phyloP scores from a whole-genome alignment of 2,329 filamentous ascomycete species.

The Chaetothyriales sp. region DNA sequence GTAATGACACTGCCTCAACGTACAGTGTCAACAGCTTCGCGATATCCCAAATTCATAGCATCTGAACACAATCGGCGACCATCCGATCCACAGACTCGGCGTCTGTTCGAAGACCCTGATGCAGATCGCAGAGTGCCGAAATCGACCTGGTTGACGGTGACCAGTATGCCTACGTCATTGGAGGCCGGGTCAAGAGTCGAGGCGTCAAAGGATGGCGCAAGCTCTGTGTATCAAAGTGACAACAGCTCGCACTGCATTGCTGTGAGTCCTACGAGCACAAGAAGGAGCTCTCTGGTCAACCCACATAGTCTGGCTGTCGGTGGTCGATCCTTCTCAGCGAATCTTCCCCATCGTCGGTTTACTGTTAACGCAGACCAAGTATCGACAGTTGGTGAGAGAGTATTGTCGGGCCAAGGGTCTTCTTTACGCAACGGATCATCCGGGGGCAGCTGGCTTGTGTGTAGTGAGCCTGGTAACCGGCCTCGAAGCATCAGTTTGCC shows the following conservation, averaged over 20 bases:
- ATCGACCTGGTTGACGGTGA: constrained; percentile 4
- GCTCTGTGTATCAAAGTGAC: constrained; percentile 15
- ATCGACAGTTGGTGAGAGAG: not conserved
- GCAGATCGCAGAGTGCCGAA: not conserved
- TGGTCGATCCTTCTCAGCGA: constrained; percentile 9
- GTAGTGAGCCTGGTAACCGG: not conserved
- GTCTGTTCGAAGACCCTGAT: constrained; percentile 10
- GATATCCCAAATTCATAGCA: constrained; percentile 2
- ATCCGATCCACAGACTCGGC: constrained; percentile 14
- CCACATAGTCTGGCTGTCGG: constrained; percentile 16
- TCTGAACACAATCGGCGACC: constrained; percentile 13
- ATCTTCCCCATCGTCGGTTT: not conserved
- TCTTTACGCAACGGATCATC: not conserved
- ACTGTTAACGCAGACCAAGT: not conserved
- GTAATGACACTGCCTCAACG: not conserved
- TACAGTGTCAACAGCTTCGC: not conserved
- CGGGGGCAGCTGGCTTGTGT: not conserved
- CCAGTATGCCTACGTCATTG: not conserved
- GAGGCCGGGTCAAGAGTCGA: not conserved
- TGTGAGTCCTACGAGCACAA: not conserved
- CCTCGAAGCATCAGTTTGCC: constrained; percentile 11
- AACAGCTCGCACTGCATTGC: constrained; percentile 1
- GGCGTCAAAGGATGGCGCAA: constrained; percentile 6
- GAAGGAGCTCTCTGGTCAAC: constrained; percentile 4
- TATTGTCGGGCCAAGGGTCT: not conserved